Base-by-base conservation (phyloP, 176 grass and related monocot genomes). In the Phoenix dactylifera region DNA sequence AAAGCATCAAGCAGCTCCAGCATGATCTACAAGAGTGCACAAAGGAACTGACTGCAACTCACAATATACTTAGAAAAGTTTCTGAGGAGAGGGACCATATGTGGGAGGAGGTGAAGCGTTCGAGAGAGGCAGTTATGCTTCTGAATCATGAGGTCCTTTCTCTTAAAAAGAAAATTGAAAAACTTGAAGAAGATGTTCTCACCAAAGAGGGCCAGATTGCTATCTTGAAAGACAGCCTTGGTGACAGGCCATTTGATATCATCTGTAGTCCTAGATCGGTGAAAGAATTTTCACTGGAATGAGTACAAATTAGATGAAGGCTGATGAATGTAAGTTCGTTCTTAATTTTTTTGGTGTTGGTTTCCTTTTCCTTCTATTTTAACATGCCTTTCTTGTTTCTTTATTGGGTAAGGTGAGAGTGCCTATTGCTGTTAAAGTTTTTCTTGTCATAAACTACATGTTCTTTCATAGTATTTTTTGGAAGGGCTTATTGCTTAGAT, bases 181-280 rank as follows among this genome's bases (percentile, higher is more conserved):
- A 48, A 1, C 83, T 84, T 56, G 60, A 82, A 20, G 74, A 84
- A 72, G 77, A 88, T 20, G 58, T 94, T 66, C 68, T 85, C 35
- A 7, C 87, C 4, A 96, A 96, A 67, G 91, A 96, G 28, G 91
- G 86, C 6, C 83, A 96, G 77, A 80, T 96, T 9, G 72, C 77
- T 14, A 96, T 96, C 26, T 71, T 96, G n/a, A 82, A 82, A 55
- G 91, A 95, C 32, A 83, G 77, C 35, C 35, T 39, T 57, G 61
- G 76, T 50, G 63, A 75, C 20, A 87, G 84, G 19, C 86, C 86
- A 22, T 74, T 77, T 26, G 76, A 74, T 6, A 24, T 15, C 4
- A 26, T 65, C 18, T 65, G 50, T 6, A 16, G 4, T 24, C 18
- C 65, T 17, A 68, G 26, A 55, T 22, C 26, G 28, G 22, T 68